These are phyloP conservation scores for Oldenlandia corymbosa DNA, from an alignment of 257 asterid species.

Conservation along the genomic window DNA sequence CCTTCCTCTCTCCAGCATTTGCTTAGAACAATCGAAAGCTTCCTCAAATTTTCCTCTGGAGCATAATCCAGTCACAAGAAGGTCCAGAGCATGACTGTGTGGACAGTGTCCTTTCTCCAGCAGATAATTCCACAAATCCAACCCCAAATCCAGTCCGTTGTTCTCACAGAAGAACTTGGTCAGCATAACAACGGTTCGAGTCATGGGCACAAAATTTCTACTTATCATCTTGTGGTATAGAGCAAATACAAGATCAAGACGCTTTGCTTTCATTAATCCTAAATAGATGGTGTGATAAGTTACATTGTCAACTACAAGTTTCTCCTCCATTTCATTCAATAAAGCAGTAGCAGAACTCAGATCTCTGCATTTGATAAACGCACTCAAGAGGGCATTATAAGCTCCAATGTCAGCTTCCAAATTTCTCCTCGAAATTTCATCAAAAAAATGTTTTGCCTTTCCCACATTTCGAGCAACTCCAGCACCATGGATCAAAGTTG, in stretches of 20 bases:
- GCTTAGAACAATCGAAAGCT: conserved; percentile 58
- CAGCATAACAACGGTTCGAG: conserved; percentile 61
- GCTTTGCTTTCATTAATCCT: conserved; percentile 58
- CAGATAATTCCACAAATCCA: conserved; percentile 70
- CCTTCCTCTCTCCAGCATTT: conserved; percentile 72
- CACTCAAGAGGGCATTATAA: conserved; percentile 70
- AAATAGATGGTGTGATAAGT: conserved; percentile 72
- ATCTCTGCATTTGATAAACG: conserved; percentile 57
- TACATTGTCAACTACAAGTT: conserved; percentile 45
- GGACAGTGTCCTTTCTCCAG: conserved; percentile 79
- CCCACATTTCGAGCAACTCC: conserved; percentile 63
- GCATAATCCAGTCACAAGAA: conserved; percentile 74
- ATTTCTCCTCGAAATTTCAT: conserved; percentile 40
- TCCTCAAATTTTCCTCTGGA: conserved; percentile 72
- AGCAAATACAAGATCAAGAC: conserved; percentile 41
- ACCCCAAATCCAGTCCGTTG: conserved; percentile 49
- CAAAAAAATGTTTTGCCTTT: conserved; percentile 57
- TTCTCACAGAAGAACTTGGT: conserved; percentile 75
- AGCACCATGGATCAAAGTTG: conserved; percentile 89
- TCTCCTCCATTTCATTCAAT: conserved; percentile 64
- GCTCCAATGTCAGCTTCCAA: conserved; percentile 59
- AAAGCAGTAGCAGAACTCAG: conserved; percentile 46
- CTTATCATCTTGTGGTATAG: conserved; percentile 55
- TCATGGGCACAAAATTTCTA: conserved; percentile 57
- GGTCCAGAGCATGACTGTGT: conserved; percentile 70